Conservation (phyloP, 805 yeast species). For the Kluyveromyces lactis region DNA sequence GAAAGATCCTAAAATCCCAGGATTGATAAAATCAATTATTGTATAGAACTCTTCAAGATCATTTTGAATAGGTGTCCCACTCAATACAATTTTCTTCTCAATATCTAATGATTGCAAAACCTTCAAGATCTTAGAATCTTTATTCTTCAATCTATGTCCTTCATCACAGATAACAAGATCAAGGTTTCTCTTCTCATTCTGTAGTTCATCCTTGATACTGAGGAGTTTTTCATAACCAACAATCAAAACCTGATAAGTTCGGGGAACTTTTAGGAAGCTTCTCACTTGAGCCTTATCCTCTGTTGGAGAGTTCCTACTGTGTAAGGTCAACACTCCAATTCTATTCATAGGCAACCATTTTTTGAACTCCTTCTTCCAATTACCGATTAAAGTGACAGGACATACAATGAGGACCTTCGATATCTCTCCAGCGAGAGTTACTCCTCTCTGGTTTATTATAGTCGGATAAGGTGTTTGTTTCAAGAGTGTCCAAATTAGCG, state of each 20-base stretch:
- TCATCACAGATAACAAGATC: slow-evolving; percentile 89
- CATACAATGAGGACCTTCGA: slow-evolving; percentile 72
- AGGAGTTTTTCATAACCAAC: slow-evolving; percentile 82
- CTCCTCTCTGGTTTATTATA: slow-evolving; percentile 29
- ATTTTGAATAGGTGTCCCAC: slow-evolving; percentile 94
- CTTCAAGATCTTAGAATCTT: slow-evolving; percentile 61
- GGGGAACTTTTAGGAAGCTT: slow-evolving; percentile 51
- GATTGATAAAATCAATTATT: slow-evolving; percentile 75
- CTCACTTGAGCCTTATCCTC: slow-evolving; percentile 50
- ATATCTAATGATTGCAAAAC: slow-evolving; percentile 50
- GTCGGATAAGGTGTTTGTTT: slow-evolving; percentile 49
- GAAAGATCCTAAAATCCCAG: slow-evolving; percentile 65
- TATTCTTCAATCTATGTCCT: slow-evolving; percentile 82
- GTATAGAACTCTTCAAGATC: slow-evolving; percentile 78
- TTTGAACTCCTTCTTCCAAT: slow-evolving; percentile 82
- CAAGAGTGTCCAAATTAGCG: slow-evolving; percentile 75
- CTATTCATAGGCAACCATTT: slow-evolving; percentile 75
- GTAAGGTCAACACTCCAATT: slow-evolving; percentile 58
- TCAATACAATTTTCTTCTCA: slow-evolving; percentile 51
- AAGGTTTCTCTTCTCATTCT: slow-evolving; percentile 31
- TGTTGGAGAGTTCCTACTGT: slow-evolving; percentile 38
- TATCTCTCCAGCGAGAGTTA: slow-evolving; percentile 29
- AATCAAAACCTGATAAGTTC: slow-evolving; percentile 73
- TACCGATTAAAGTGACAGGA: slow-evolving; percentile 80
- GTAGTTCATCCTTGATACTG: slow-evolving; percentile 43